Percentiles rank a stretch among this genome's conserved stretches.
These are phyloP conservation scores for Hysterangium stoloniferum DNA, from an alignment of 768 basidiomycete genomes.

Conservation along the genomic window DNA sequence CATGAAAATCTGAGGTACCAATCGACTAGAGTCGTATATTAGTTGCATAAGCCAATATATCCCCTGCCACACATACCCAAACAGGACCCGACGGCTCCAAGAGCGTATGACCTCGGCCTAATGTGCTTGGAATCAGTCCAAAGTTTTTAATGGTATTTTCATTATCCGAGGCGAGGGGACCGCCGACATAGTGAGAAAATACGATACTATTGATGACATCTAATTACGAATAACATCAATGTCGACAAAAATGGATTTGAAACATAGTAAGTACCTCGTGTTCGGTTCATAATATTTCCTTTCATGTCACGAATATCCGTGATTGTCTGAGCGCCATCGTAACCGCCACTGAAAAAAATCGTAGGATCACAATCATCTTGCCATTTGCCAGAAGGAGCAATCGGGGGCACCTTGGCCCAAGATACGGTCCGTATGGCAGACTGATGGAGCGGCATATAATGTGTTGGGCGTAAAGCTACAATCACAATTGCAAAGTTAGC, in stretches of 20 bases:
- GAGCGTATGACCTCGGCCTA: conserved; percentile 65
- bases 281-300: conserved; percentile 66
- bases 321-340: conserved; percentile 70
- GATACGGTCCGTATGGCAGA: conserved; percentile 68
- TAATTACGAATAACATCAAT: conserved; percentile 20
- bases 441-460: conserved; percentile 70
- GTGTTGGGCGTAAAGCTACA: conserved; percentile 54
- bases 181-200: conserved; percentile 61
- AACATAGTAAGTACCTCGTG: conserved; percentile 45
- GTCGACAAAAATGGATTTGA: background rate
- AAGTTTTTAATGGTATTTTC: conserved; percentile 76
- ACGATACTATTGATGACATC: conserved; percentile 65
- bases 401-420: conserved; percentile 66
- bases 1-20: conserved; percentile 75
- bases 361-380: conserved; percentile 53
- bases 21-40: conserved; percentile 41
- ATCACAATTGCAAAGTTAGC: conserved; percentile 21
- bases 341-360: conserved; percentile 68
- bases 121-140: conserved; percentile 61
- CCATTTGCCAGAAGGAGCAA: conserved; percentile 37
- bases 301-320: conserved; percentile 69
- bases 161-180: conserved; percentile 71
- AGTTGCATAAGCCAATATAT: background rate
- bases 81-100: conserved; percentile 72
- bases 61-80: conserved; percentile 51